Evolutionary conservation across 352 stramenopile species (phyloP), one percentile per base, ranked within the genome.

Genomic region (Globisporangium paroecandrum): DNA sequence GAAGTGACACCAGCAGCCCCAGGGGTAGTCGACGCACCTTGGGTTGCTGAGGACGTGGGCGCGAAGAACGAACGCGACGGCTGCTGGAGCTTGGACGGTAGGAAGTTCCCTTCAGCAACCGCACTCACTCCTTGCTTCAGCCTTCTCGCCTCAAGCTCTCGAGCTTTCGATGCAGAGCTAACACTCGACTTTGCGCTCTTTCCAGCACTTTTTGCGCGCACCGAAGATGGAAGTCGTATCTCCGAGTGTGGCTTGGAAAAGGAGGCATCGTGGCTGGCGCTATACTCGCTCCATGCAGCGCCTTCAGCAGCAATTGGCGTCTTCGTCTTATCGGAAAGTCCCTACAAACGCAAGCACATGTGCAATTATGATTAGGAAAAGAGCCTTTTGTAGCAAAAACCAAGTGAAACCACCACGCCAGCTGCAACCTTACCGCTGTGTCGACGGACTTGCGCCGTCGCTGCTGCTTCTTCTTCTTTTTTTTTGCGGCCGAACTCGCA

Each of bases 11-110:
- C 59, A 43, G 36, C 24, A 24, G 4, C 18, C 9, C 43, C 43
- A 24, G 6, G 20, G 7, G 7, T 51, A 22, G 18, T 12, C 43
- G 43, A 51, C n/a, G 18, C 8, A 24, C 43, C 43, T 24, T 51
- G 43, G 18, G 6, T 36, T 18, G 69, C 0, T 68, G 65, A 62
- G 58, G 65, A 49, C n/a, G 64, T 66, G n/a, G 65, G 49, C 46
- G 69, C 68, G 34, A 61, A 71, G 18, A 67, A 56, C 15, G 53
- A 59, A 24, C 69, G 71, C 18, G 70, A 55, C 43, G 70, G 67
- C 6, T 68, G 69, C 25, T 53, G 58, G 34, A 65, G 73, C 36
- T 55, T 78, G 15, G 59, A 68, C 24, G 29, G 9, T 27, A 22
- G 57, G 32, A 59, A n/a, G n/a, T 51, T n/a, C 58, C 53, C 36